Base-by-base conservation (phyloP, 495 filamentous ascomycete genomes). In the Penicillium pancosmium region DNA sequence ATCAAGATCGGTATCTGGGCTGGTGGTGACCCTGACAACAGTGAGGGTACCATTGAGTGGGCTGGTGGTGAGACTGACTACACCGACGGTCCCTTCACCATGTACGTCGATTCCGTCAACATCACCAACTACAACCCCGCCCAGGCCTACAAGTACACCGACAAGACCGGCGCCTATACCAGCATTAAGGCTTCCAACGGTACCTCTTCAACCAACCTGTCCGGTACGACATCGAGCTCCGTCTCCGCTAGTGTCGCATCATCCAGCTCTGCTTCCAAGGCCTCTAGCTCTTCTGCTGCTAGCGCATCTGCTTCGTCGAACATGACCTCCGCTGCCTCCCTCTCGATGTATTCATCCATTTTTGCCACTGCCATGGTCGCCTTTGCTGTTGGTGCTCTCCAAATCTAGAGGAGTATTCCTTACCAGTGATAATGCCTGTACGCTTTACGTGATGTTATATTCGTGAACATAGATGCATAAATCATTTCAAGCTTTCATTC, bases 1-100 rank as follows among this genome's bases (percentile, higher is more conserved):
- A 74, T 97, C 68, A 91, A 91, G 67, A 82, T 96, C 54, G 94
- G 94, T 51, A 80, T 88, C 52, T 97, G 94, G 94, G 83, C 86
- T 43, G 93, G 89, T 59, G 93, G 93, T 62, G 93, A 95, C 67
- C 71, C 86, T 0, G 74, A 72, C 59, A 92, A 93, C 64, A 63
- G 82, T 1, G 73, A 84, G 49, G 80, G 82, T 52, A 84, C 77
- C 18, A 78, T 84, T 52, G 73, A 89, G 48, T 96, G 92, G 92
- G 91, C 92, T 56, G 91, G 91, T 43, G 92, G 92, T 52, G 68
- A 78, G 56, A 91, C 89, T 10, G 84, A 92, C 71, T 95, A 88
- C 73, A 68, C 70, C 38, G 69, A 83, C 9, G 92, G 90, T 10
- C 91, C 92, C 0, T 95, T 86, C 74, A 84, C 78, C 55, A 93